A percentile compares a stretch with the other conserved stretches of the same genome.
These are phyloP conservation scores for Coemansia sp. DNA, from an alignment of 192 early-diverging fungal genomes.

Conservation along the genomic window DNA sequence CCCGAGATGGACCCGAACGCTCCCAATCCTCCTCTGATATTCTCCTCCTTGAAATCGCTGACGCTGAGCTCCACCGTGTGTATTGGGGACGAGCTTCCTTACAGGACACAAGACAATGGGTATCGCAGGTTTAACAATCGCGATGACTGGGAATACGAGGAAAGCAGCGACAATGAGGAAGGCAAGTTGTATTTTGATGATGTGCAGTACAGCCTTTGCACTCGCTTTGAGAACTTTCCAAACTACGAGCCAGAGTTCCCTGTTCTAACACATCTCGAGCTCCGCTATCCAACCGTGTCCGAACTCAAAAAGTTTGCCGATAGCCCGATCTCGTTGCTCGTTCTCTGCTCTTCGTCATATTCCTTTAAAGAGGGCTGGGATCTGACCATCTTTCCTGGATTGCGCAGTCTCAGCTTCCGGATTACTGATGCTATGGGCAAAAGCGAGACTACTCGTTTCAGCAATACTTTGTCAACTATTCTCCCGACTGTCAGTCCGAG, in stretches of 20 bases:
- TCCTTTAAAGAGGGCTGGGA: not conserved
- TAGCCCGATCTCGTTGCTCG: constrained; percentile 7
- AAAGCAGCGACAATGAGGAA: too few relatives aligned
- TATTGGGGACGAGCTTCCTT: not conserved
- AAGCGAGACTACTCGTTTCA: not conserved
- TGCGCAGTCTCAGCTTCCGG: constrained; percentile 9
- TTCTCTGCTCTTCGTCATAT: constrained; percentile 3
- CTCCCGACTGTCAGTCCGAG: not conserved
- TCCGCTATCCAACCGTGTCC: not conserved
- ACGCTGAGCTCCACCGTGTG: not conserved
- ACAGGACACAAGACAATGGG: too few relatives aligned
- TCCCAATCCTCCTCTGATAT: not conserved
- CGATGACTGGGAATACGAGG: too few relatives aligned
- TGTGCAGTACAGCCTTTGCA: not conserved
- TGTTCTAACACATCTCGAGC: not conserved
- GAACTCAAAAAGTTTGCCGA: constrained; percentile 6
- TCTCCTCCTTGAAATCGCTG: constrained; percentile 7
- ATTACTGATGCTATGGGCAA: not conserved
- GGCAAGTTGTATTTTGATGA: not conserved
- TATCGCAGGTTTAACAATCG: too few relatives aligned
- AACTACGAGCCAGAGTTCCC: constrained; percentile 22
- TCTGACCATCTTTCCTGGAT: not conserved
- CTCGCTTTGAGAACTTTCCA: not conserved
- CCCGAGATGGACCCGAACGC: not conserved
- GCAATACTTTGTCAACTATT: not conserved